Percentiles rank a stretch among this genome's conserved stretches.
phyloP scores from a whole-genome alignment of 768 basidiomycete genomes.

The Naganishia onofrii region DNA sequence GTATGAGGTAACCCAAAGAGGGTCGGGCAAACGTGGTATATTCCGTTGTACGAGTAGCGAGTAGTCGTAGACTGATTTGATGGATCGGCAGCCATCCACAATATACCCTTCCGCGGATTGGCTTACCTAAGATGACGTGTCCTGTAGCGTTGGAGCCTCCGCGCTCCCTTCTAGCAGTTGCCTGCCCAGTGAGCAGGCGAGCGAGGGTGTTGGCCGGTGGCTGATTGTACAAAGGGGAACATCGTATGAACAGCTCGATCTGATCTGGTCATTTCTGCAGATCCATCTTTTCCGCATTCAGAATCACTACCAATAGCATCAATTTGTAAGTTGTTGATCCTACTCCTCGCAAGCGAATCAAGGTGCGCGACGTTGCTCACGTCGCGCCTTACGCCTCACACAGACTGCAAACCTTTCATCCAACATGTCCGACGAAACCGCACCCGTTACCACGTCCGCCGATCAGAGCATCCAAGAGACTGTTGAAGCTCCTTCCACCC shows the following conservation, averaged over 20 bases:
- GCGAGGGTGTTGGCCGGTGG: neutral
- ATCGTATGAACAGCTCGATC: too few species aligned
- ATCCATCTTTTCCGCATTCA: neutral
- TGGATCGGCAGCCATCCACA: neutral
- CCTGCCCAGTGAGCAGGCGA: neutral
- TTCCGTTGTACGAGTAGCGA: too few species aligned
- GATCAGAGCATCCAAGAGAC: conserved; percentile 18
- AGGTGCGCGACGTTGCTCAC: neutral
- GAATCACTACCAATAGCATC: neutral
- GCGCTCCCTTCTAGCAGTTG: conserved; percentile 24
- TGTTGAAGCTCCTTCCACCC: conserved; percentile 16
- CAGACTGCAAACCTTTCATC: conserved; percentile 3
- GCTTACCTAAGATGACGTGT: conserved; percentile 4
- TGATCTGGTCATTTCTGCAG: too few species aligned
- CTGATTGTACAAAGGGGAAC: conserved; percentile 12
- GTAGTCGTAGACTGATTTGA: too few species aligned
- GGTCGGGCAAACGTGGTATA: too few species aligned
- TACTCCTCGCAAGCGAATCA: neutral
- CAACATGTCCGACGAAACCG: conserved; percentile 24
- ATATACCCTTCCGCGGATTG: neutral
- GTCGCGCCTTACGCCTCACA: neutral
- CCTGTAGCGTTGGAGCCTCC: neutral
- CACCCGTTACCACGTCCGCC: conserved; percentile 16
- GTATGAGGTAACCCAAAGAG: too few species aligned
- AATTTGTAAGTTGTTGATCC: neutral